Evolutionary conservation across 306 rosid genomes (phyloP).

Genomic region (Sicyos baderoa): DNA sequence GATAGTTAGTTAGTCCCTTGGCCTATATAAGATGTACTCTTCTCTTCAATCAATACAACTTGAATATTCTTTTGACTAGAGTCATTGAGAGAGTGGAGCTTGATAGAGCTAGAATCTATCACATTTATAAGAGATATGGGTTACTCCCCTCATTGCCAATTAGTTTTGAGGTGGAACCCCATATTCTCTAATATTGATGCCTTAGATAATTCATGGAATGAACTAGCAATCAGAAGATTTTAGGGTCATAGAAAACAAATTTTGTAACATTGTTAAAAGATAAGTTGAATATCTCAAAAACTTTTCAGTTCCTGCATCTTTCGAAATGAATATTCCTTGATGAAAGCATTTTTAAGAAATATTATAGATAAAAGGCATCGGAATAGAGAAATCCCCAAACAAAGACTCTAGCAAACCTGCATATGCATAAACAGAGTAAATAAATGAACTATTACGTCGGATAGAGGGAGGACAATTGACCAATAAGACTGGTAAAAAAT

Average conservation of each 20-base stretch:
- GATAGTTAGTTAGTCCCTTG: no score
- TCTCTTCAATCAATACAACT: no score
- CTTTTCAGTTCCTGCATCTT: not conserved
- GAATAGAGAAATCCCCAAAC: not conserved
- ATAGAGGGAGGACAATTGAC: not conserved
- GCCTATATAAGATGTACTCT: no score
- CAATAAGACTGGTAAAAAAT: not conserved
- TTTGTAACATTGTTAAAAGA: not conserved
- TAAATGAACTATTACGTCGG: not conserved
- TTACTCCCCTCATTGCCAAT: no score
- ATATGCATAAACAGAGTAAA: not conserved
- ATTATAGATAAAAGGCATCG: not conserved
- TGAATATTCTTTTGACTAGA: no score
- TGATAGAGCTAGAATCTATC: no score
- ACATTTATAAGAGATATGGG: no score
- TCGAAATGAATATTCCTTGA: not conserved
- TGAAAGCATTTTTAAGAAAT: not conserved
- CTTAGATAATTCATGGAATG: not conserved
- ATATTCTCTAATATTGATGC: no score
- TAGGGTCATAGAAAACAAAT: not conserved
- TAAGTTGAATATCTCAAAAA: not conserved
- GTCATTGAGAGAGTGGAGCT: no score
- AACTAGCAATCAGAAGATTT: not conserved
- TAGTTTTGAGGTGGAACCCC: no score
- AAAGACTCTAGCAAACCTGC: not conserved